These are phyloP conservation scores for Rhodotorula taiwanensis DNA, from an alignment of 768 basidiomycete species.

Conservation along the genomic window DNA sequence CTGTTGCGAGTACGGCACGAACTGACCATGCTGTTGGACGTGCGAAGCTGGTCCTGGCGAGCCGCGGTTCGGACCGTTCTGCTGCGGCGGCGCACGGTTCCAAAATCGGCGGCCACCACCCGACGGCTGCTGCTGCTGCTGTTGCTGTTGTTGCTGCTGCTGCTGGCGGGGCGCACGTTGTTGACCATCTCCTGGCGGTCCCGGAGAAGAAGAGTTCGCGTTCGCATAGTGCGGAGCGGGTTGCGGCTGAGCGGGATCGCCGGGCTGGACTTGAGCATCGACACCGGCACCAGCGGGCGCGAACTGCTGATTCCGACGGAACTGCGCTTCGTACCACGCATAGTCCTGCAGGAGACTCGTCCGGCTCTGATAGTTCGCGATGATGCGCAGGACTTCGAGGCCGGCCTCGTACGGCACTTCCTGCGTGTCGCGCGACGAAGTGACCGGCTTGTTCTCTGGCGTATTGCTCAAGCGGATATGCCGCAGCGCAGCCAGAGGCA, in stretches of 20 bases:
- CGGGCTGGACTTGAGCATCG: background rate
- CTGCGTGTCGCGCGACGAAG: slow-evolving; percentile 95
- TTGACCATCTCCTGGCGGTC: slow-evolving; percentile 8
- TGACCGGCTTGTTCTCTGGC: slow-evolving; percentile 95
- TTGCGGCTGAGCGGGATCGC: background rate
- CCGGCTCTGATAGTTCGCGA: slow-evolving; percentile 83
- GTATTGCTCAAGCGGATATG: slow-evolving; percentile 94
- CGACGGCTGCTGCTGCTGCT: slow-evolving; percentile 9
- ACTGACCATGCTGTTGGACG: background rate
- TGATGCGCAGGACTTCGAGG: slow-evolving; percentile 91
- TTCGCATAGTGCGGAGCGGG: slow-evolving; percentile 10
- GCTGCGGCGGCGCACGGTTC: background rate
- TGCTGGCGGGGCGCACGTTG: slow-evolving; percentile 44
- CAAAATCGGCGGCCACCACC: slow-evolving; percentile 13
- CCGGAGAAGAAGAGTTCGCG: slow-evolving; percentile 8
- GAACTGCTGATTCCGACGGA: slow-evolving; percentile 3
- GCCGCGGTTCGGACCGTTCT: background rate
- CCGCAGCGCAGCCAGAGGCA: slow-evolving; percentile 57
- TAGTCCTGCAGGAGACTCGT: slow-evolving; percentile 49
- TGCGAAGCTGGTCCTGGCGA: background rate
- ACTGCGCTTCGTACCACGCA: slow-evolving; percentile 22
- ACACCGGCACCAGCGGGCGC: background rate
- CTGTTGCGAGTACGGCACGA: no score
- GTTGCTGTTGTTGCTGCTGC: slow-evolving; percentile 45
- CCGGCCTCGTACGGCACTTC: slow-evolving; percentile 93